Base-by-base conservation (phyloP, 2,329 filamentous ascomycete genomes). In the Colletotrichum destructivum region DNA sequence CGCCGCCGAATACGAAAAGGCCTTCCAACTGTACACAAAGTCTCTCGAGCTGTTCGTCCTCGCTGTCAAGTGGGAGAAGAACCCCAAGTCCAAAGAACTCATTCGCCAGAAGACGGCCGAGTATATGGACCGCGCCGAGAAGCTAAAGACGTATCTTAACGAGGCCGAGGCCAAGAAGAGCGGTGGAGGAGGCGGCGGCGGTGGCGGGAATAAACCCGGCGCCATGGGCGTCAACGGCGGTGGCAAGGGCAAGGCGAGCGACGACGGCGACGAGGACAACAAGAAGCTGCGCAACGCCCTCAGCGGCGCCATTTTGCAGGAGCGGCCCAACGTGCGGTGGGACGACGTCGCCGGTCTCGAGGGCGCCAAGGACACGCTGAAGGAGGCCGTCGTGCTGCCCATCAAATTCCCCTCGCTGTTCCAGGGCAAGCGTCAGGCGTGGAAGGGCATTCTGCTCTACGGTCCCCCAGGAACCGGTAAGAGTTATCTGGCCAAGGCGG, bases 31-130 rank as follows among this genome's bases (percentile, higher is more conserved):
- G 74, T 99, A 99, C 89, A 98, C 98, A 87, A 92, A 94, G 76
- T 92, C 96, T 62, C 93, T 99, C 77, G 96, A 99, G 84, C 91
- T 98, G 70, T 99, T 98, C 88, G 98, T 99, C 93, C 93, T 98
- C 73, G 96, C 96, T 44, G 89, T 99, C 72, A 99, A 99, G 88
- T 99, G 96, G 96, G 96, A 99, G 86, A 99, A 98, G 89, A 98
- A 98, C 85, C 91, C 93, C 74, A 96, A 95, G 78, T 95, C 94
- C 75, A 98, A 98, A 87, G 95, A 97, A 81, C 97, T 98, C 90
- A 98, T 99, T 82, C 93, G 96, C 77, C 91, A 93, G 77, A 98
- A 98, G 87, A 95, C 95, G 23, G 93, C 88, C 77, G 96, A 98
- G 81, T 99, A 99, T 87, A 98, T 99, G 93, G 96, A 98, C 84